Evolutionary conservation across 139 green algal species (phyloP), one percentile per base, ranked within the genome.

Genomic region (Volvox africanus): DNA sequence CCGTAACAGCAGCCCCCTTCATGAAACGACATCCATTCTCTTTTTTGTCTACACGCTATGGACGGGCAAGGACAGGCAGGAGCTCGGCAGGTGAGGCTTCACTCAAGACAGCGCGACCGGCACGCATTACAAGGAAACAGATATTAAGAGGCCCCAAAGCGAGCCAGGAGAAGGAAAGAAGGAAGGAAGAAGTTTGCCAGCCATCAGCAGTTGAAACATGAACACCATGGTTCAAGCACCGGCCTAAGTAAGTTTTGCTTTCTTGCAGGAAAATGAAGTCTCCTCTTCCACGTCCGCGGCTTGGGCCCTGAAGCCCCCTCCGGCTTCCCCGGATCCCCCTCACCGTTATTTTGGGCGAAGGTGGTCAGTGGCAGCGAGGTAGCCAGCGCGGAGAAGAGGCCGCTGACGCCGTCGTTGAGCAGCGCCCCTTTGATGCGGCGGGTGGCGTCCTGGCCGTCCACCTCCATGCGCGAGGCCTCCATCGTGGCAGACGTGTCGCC

Each of bases 331-430:
- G 24, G n/a, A n/a, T n/a, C 21, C 11, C 5, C 65, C 65, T 73
- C 55, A 36, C 96, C 96, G 67, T 98, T 98, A 93, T 98, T 98
- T 92, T 90, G 89, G 9, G 96, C 94, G 87, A 97, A 97, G 35
- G 96, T 97, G 78, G 95, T 97, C 36, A 95, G 91, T 55, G 96
- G 96, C 86, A 96, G 89, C 5, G 93, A 95, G 36, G 90, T 96
- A 22, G 85, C 94, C 30, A 98, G 88, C 28, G 89, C 92, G 13
- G 92, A 91, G 86, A 97, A 95, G 82, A 97, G 92, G 77, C 88
- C 93, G 79, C 92, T 93, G n/a, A 96, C 33, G 65, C 94, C 95
- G 90, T 97, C 96, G 33, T 88, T 92, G 2, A 98, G 91, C 62
- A 97, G 90, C 21, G 93, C 95, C 33, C 95, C 95, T 67, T 83